Evolutionary conservation across 805 yeast genomes (phyloP).

Genomic region (Priceomyces fermenticarens): DNA sequence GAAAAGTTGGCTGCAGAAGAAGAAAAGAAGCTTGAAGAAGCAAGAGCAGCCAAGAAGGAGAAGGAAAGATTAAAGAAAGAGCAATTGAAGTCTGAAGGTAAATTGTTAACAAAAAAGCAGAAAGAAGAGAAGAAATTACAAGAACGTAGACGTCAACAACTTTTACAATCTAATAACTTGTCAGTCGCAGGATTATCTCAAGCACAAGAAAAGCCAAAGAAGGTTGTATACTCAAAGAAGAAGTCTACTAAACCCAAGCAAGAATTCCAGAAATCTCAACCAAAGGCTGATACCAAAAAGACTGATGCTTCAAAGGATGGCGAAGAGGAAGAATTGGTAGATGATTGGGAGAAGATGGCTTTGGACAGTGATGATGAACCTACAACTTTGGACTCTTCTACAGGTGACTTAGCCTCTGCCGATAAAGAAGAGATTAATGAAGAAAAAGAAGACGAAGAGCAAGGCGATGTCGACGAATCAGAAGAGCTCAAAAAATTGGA

Average conservation of each 20-base stretch:
- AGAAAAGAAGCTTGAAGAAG: constrained; percentile 63
- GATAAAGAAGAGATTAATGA: constrained; percentile 23
- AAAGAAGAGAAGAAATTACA: constrained; percentile 83
- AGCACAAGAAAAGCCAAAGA: constrained; percentile 51
- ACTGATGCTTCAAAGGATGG: constrained; percentile 25
- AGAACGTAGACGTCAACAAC: constrained; percentile 86
- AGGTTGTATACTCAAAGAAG: constrained; percentile 68
- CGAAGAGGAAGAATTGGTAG: constrained; percentile 50
- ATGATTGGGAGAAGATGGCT: constrained; percentile 83
- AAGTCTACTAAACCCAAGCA: constrained; percentile 52
- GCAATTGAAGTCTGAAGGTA: constrained; percentile 94
- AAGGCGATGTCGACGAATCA: constrained; percentile 27
- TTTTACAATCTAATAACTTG: constrained; percentile 71
- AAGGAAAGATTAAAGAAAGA: constrained; percentile 84
- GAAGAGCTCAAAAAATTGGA: constrained; percentile 14
- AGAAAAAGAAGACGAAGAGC: constrained; percentile 25
- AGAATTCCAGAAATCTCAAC: constrained; percentile 23
- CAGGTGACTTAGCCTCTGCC: constrained; percentile 5
- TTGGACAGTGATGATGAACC: constrained; percentile 47
- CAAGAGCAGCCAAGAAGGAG: constrained; percentile 69
- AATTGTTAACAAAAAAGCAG: constrained; percentile 89
- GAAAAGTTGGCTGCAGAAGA: constrained; percentile 52
- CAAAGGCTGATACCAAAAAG: constrained; percentile 12
- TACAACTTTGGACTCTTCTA: constrained; percentile 50
- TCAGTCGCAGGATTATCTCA: constrained; percentile 68